Base-by-base conservation (phyloP, 257 asterid genomes). In the Nicotiana tomentosiformis region DNA sequence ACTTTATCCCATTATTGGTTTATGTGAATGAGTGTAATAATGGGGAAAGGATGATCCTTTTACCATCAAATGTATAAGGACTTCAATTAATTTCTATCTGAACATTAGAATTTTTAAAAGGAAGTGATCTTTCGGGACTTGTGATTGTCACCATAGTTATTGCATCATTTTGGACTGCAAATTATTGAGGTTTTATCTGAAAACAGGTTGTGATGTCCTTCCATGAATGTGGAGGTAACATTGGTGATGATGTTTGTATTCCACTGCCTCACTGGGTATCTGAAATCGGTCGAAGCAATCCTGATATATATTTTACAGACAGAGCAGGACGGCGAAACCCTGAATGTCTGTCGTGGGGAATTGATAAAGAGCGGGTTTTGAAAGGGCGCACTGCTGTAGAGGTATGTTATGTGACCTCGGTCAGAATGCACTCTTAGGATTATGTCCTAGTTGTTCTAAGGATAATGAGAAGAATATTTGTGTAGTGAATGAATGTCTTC, bases 341-440 rank as follows among this genome's bases (percentile, higher is more conserved):
- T 32, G 99, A 95, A 83, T 95, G 98, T 88, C 87, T 95, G 56
- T 94, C 99, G 35, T 95, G 99, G 99, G 99, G 99, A 65, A 85
- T 94, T 82, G 99, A 95, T 88, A 95, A 90, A 86, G 98, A 94
- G 87, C 90, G 99, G 74, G 94, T 95, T 85, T 87, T 95, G 86
- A 90, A 94, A 90, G 97, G 99, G 53, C 96, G 99, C 49, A 95
- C 97, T 57, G 97, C 94, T 77, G 77, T 90, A 80, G 99, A 95
- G 97, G 99, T 95, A 89, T 85, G 86, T 78, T 56, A 78, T 80
- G 83, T 68, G 68, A 84, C 83, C 80, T 82, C 3, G 37, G 29
- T 53, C 67, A 57, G 66, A 23, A 7, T 62, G 69, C 10, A 5
- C 60, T 26, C 29, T 69, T 62, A 35, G 18, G 76, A 49, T 76